Evolutionary conservation across 805 yeast genomes (phyloP).

Genomic region (Suhomyces sp.): DNA sequence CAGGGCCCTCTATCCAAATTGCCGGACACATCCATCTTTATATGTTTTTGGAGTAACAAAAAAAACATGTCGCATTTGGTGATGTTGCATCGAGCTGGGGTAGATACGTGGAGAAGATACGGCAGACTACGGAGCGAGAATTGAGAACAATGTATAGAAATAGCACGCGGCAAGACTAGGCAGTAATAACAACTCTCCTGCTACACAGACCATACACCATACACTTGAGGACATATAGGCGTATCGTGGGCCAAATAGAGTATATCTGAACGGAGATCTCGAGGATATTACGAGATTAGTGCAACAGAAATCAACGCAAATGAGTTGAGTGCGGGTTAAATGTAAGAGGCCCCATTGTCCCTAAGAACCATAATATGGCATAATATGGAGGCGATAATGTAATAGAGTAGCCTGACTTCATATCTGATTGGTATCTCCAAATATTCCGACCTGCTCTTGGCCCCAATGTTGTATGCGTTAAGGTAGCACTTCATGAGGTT

Average conservation of each 20-base stretch:
- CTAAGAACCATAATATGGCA: background rate
- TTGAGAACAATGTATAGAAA: background rate
- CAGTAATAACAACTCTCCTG: background rate
- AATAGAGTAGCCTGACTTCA: background rate
- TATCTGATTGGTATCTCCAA: background rate
- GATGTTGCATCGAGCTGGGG: conserved; percentile 1
- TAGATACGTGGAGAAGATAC: background rate
- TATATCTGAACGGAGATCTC: background rate
- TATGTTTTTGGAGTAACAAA: background rate
- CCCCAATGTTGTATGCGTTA: background rate
- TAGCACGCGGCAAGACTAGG: background rate
- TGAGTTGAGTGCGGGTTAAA: background rate
- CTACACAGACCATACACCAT: background rate
- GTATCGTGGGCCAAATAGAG: background rate
- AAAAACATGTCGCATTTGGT: background rate
- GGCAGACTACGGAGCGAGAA: background rate
- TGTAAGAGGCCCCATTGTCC: background rate
- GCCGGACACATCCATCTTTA: background rate
- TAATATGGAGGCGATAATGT: background rate
- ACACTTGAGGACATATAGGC: background rate
- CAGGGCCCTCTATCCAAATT: background rate
- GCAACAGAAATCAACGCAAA: background rate
- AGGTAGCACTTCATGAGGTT: background rate
- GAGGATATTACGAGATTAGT: background rate
- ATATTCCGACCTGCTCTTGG: background rate